Conservation (phyloP, 768 basidiomycete species). For the Hypholoma fasciculare region DNA sequence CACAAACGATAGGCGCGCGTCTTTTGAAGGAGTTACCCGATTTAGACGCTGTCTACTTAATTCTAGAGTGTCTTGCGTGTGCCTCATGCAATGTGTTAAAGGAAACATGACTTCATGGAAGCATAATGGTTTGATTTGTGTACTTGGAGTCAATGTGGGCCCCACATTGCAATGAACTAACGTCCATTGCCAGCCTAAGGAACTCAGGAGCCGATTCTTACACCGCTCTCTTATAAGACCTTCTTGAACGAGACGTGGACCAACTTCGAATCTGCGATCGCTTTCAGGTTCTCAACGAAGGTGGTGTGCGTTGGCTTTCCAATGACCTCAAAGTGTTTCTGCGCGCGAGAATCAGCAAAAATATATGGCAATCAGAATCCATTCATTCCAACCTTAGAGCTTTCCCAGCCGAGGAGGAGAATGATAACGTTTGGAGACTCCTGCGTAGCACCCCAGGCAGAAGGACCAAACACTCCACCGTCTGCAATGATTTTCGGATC, state of each 20-base stretch:
- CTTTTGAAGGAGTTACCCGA: no score
- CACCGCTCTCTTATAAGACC: neutral
- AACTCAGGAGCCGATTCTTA: neutral
- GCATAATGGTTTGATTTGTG: no score
- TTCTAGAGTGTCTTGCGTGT: no score
- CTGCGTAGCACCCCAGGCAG: conserved; percentile 12
- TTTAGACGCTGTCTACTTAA: no score
- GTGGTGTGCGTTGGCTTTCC: neutral
- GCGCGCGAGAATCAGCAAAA: neutral
- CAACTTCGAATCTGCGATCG: conserved; percentile 1
- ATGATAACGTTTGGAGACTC: conserved; percentile 14
- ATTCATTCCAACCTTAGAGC: conserved; percentile 9
- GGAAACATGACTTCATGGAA: no score
- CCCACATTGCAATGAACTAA: no score
- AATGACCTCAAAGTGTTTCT: conserved; percentile 6
- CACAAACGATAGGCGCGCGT: no score
- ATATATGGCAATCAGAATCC: neutral
- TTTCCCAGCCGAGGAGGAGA: conserved; percentile 20
- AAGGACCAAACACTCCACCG: conserved; percentile 7
- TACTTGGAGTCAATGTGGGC: no score
- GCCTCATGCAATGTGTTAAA: no score
- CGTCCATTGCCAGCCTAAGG: no score
- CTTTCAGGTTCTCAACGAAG: neutral
- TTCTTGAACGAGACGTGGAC: conserved; percentile 1
- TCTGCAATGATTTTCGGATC: conserved; percentile 8